Conservation (phyloP, 2,329 filamentous ascomycete genomes). For the Microcyclosporella mali region DNA sequence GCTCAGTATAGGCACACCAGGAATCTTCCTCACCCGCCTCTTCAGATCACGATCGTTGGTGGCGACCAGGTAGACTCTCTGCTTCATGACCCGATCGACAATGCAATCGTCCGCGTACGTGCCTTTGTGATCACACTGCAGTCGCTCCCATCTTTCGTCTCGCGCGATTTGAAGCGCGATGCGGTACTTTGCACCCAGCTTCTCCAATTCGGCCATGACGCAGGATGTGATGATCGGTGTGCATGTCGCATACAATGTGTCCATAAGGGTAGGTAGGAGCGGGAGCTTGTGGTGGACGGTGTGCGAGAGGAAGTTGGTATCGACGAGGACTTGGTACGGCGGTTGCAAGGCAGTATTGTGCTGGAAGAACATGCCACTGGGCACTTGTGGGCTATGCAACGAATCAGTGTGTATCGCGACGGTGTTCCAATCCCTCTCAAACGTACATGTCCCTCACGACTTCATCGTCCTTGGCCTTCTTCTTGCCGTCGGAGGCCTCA, state of each 20-base stretch:
- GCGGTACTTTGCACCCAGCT: conserved; percentile 80
- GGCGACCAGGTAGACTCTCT: conserved; percentile 42
- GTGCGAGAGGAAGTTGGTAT: conserved; percentile 87
- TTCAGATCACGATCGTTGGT: conserved; percentile 73
- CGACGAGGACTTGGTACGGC: conserved; percentile 73
- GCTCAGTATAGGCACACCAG: conserved; percentile 69
- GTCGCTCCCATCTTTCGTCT: conserved; percentile 79
- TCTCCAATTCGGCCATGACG: conserved; percentile 80
- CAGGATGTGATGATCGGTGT: conserved; percentile 81
- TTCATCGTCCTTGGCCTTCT: conserved; percentile 49
- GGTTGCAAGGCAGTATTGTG: conserved; percentile 82
- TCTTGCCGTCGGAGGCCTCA: conserved; percentile 53
- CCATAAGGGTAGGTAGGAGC: conserved; percentile 83
- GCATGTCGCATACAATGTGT: conserved; percentile 86
- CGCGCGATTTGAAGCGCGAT: conserved; percentile 79
- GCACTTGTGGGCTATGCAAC: conserved; percentile 29
- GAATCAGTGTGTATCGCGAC: conserved; percentile 5
- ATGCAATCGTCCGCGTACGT: conserved; percentile 80
- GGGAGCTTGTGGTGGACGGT: conserved; percentile 88
- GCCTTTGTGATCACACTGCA: conserved; percentile 87
- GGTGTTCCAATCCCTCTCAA: neutral
- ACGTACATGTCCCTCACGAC: conserved; percentile 66
- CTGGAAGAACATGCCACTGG: conserved; percentile 69
- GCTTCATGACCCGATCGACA: conserved; percentile 41
- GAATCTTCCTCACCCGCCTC: conserved; percentile 75